phyloP scores from a whole-genome alignment of 768 basidiomycete genomes.

The Nidularia sp. region DNA sequence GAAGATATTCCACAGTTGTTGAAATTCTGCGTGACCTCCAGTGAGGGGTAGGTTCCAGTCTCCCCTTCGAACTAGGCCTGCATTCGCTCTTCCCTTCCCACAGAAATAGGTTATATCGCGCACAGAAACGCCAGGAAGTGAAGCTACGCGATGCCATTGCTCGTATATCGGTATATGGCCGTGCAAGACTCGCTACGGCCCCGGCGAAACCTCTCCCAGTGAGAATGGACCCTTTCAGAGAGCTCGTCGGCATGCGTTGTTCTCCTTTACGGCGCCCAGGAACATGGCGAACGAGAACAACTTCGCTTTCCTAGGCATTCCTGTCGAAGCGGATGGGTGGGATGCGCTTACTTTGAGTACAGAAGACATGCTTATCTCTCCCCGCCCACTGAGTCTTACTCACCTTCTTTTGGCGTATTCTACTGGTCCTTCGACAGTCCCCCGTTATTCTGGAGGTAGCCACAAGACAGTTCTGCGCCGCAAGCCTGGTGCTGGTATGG shows the following conservation, averaged over 20 bases:
- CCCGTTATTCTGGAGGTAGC: not conserved
- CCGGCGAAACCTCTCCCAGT: no score
- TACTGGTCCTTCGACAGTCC: slow-evolving; percentile 5
- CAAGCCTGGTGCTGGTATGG: not conserved
- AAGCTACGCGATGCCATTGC: slow-evolving; percentile 18
- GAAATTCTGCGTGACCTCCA: slow-evolving; percentile 18
- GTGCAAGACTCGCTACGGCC: not conserved
- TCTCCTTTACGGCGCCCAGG: not conserved
- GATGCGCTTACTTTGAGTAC: slow-evolving; percentile 19
- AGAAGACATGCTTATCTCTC: slow-evolving; percentile 24
- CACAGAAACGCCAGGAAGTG: slow-evolving; percentile 14
- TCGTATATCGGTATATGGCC: slow-evolving; percentile 18
- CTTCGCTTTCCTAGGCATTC: slow-evolving; percentile 5
- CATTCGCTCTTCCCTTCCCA: not conserved
- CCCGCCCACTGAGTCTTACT: slow-evolving; percentile 28
- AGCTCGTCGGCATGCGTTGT: no score
- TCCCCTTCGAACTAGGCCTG: not conserved
- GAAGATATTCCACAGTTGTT: slow-evolving; percentile 24
- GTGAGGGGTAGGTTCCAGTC: slow-evolving; percentile 13
- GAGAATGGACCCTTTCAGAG: no score
- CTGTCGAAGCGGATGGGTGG: slow-evolving; percentile 15
- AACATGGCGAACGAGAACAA: slow-evolving; percentile 2
- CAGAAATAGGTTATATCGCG: slow-evolving; percentile 30
- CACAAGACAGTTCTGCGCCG: not conserved
- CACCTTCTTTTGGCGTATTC: slow-evolving; percentile 26